Evolutionary conservation across 208 protist genomes (phyloP).

Genomic region (Porcisia deanei): DNA sequence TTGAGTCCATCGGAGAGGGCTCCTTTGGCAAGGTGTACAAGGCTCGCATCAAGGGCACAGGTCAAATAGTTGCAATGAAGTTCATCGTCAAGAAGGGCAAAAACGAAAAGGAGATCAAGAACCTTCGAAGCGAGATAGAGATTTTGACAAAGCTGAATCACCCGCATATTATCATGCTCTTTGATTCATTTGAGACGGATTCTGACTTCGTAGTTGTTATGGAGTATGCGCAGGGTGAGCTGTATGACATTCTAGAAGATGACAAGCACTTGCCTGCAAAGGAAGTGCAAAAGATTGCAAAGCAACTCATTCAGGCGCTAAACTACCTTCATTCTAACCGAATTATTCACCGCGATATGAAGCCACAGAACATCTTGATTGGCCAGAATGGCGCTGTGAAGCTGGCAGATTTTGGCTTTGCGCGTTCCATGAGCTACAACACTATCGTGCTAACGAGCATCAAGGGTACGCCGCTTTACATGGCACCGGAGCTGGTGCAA

Average conservation of each 20-base stretch:
- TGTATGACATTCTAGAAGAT: constrained; percentile 96
- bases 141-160: constrained; percentile 96
- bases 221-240: constrained; percentile 93
- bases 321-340: constrained; percentile 97
- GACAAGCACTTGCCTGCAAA: constrained; percentile 92
- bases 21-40: constrained; percentile 99
- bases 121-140: constrained; percentile 95
- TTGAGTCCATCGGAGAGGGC: constrained; percentile 96
- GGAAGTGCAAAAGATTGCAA: constrained; percentile 93
- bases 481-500: constrained; percentile 96
- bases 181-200: constrained; percentile 97
- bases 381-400: constrained; percentile 95
- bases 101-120: constrained; percentile 93
- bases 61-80: constrained; percentile 98
- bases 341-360: constrained; percentile 98
- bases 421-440: constrained; percentile 94
- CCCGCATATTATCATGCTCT: constrained; percentile 96
- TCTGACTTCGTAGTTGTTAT: constrained; percentile 94
- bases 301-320: constrained; percentile 96
- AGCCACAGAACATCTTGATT: constrained; percentile 97
- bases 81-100: constrained; percentile 96
- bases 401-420: constrained; percentile 99
- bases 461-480: constrained; percentile 97
- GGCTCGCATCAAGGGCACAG: constrained; percentile 90
- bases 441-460: constrained; percentile 96